A percentile compares a stretch with the other conserved stretches of the same genome.
These are phyloP conservation scores for Coix lacrymajobi DNA, from an alignment of 176 grass and related monocot species.

Conservation along the genomic window DNA sequence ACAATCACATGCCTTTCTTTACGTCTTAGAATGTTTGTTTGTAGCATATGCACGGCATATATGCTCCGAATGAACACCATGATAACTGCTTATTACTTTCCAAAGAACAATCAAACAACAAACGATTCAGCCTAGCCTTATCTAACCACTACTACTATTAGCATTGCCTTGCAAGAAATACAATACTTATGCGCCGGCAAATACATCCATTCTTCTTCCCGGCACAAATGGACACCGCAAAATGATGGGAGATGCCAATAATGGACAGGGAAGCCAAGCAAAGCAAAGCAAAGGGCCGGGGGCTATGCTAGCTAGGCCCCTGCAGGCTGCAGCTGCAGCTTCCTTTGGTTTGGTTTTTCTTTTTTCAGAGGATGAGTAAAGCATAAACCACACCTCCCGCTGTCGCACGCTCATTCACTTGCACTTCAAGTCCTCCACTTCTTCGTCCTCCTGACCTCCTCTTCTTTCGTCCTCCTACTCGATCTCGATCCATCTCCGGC, in stretches of 20 bases:
- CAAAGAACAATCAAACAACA: too few species aligned
- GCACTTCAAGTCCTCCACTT: slow-evolving; percentile 50
- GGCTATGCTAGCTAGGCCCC: background rate
- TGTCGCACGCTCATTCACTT: slow-evolving; percentile 48
- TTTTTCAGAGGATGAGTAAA: slow-evolving; percentile 59
- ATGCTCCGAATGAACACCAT: background rate
- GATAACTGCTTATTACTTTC: too few species aligned
- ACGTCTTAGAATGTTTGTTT: too few species aligned
- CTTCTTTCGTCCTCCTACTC: background rate
- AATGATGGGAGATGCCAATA: slow-evolving; percentile 24
- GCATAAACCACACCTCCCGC: slow-evolving; percentile 48
- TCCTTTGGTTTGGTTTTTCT: too few species aligned
- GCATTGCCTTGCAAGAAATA: slow-evolving; percentile 18
- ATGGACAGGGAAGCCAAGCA: background rate
- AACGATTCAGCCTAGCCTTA: too few species aligned
- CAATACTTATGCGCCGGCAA: background rate
- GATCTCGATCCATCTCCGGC: background rate
- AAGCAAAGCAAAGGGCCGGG: background rate
- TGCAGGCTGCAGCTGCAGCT: background rate
- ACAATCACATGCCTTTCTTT: too few species aligned
- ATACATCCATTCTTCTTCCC: background rate
- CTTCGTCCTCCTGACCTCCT: background rate
- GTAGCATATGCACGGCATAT: too few species aligned
- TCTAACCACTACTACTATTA: background rate
- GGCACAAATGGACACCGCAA: background rate